Conservation (phyloP, 805 yeast genomes). For the Kregervanrija fluxuum region DNA sequence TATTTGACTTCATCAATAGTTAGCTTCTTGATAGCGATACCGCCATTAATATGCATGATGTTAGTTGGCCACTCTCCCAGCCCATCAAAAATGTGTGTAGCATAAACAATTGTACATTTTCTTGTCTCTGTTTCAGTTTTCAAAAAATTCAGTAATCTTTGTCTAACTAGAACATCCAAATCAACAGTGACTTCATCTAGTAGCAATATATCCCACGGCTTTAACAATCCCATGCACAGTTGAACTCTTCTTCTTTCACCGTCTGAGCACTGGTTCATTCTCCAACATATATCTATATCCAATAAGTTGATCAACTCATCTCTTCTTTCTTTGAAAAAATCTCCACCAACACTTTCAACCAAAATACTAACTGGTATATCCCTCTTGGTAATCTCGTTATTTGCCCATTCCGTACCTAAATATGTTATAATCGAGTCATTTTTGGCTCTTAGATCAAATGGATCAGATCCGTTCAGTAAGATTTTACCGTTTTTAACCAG, state of each 20-base stretch:
- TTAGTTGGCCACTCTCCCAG: constrained; percentile 86
- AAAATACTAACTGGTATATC: constrained; percentile 84
- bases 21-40: constrained; percentile 40
- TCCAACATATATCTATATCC: constrained; percentile 85
- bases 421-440: constrained; percentile 42
- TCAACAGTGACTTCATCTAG: constrained; percentile 97
- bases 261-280: constrained; percentile 86
- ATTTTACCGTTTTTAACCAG: constrained; percentile 69
- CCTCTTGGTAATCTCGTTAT: constrained; percentile 79
- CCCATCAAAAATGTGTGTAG: constrained; percentile 97
- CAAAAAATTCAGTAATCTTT: constrained; percentile 62
- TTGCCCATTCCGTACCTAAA: constrained; percentile 97
- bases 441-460: constrained; percentile 41
- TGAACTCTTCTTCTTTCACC: constrained; percentile 96
- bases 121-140: constrained; percentile 65
- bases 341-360: constrained; percentile 79
- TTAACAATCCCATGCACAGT: constrained; percentile 82
- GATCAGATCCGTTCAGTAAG: constrained; percentile 75
- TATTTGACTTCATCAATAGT: constrained; percentile 27
- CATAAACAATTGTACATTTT: constrained; percentile 74
- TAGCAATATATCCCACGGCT: constrained; percentile 84
- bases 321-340: constrained; percentile 61
- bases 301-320: constrained; percentile 67
- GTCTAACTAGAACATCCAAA: constrained; percentile 85
- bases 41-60: constrained; percentile 69